These are phyloP conservation scores for Colletotrichum graminicola DNA, from an alignment of 2,329 filamentous ascomycete species.

Conservation along the genomic window DNA sequence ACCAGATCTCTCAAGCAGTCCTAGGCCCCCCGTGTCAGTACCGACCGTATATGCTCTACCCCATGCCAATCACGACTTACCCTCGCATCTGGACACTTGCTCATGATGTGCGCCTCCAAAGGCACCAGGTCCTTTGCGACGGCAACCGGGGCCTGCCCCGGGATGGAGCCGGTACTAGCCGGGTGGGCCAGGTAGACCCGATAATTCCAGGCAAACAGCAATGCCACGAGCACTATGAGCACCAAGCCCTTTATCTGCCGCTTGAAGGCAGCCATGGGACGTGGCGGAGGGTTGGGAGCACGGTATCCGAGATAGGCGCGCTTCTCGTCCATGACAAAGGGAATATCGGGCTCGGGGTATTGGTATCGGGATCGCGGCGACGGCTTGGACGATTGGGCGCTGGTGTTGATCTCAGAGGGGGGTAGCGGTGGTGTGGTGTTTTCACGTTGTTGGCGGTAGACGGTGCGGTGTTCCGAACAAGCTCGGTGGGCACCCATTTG, in stretches of 20 bases:
- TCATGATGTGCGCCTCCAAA: conserved; percentile 95
- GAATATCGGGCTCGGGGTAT: conserved; percentile 14
- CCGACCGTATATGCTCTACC: neutral
- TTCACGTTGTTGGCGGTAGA: conserved; percentile 12
- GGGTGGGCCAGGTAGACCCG: conserved; percentile 26
- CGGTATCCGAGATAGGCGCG: conserved; percentile 12
- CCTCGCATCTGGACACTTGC: conserved; percentile 92
- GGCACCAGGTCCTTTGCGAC: conserved; percentile 66
- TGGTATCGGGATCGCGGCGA: neutral
- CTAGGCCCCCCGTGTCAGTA: conserved; percentile 47
- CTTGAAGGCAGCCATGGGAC: conserved; percentile 22
- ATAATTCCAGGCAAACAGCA: conserved; percentile 30
- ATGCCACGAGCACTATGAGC: conserved; percentile 16
- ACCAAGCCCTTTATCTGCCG: conserved; percentile 26
- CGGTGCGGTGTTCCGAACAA: conserved; percentile 24
- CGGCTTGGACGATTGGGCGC: neutral
- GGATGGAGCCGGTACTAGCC: conserved; percentile 5
- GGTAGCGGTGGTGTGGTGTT: neutral
- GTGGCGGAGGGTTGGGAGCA: neutral
- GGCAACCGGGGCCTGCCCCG: conserved; percentile 20
- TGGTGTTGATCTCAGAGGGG: neutral
- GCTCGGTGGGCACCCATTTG: conserved; percentile 24
- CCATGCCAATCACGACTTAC: conserved; percentile 50
- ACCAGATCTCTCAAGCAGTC: conserved; percentile 86
- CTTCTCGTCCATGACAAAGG: conserved; percentile 42